Evolutionary conservation across 495 filamentous ascomycete genomes (phyloP).

Genomic region (Aspergillus ostianus): DNA sequence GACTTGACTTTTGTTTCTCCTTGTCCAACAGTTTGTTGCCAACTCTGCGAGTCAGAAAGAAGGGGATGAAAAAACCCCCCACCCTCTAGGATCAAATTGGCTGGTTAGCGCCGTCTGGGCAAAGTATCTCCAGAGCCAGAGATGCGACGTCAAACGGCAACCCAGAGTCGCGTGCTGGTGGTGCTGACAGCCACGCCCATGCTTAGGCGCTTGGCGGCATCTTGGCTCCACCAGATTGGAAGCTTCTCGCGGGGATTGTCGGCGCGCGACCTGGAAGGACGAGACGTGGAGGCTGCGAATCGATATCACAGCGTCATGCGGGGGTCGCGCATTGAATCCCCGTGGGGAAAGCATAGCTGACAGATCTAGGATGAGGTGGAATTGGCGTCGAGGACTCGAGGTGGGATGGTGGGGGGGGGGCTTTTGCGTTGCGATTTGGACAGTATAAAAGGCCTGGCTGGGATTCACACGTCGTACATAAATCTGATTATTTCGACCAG

Average conservation of each 20-base stretch:
- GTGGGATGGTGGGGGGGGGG: not conserved
- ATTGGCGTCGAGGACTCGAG: not conserved
- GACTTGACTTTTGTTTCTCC: not conserved
- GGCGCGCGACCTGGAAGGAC: constrained; percentile 1
- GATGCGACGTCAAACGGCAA: constrained; percentile 2
- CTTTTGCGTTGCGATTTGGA: not conserved
- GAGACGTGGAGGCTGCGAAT: not conserved
- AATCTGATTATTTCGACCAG: not conserved
- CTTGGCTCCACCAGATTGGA: constrained; percentile 22
- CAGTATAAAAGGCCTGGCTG: not conserved
- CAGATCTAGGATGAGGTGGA: not conserved
- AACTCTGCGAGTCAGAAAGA: not conserved
- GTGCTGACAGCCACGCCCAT: constrained; percentile 14
- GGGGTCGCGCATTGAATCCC: constrained; percentile 6
- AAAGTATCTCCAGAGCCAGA: not conserved
- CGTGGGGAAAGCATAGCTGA: constrained; percentile 3
- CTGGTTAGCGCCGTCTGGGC: not conserved
- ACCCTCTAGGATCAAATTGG: not conserved
- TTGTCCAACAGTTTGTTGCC: not conserved
- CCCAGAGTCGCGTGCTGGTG: constrained; percentile 8
- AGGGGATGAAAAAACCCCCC: not conserved
- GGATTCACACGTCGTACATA: not conserved
- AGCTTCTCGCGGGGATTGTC: constrained; percentile 15
- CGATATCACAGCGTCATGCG: constrained; percentile 2
- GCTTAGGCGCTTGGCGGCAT: constrained; percentile 20